Evolutionary conservation across 2,329 filamentous ascomycete genomes (phyloP).

Genomic region (Claviceps pusilla): DNA sequence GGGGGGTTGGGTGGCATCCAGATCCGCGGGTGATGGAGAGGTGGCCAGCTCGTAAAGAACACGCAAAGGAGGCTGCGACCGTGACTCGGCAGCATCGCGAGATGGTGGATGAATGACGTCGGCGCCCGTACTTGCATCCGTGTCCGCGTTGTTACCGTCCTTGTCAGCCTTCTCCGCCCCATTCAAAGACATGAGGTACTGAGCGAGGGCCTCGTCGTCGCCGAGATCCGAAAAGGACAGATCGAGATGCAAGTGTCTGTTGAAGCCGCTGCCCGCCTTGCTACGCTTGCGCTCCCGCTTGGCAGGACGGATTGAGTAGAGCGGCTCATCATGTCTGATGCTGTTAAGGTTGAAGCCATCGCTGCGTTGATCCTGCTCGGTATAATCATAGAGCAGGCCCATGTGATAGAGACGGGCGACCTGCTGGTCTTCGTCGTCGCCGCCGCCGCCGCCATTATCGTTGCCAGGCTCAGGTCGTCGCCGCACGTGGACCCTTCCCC

Average conservation of each 20-base stretch:
- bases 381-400: constrained; percentile 29
- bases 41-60: constrained; percentile 26
- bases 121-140: background rate
- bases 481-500: constrained; percentile 15
- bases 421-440: constrained; percentile 12
- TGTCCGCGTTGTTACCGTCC: constrained; percentile 8
- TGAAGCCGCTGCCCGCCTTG: constrained; percentile 9
- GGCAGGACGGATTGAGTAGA: constrained; percentile 23
- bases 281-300: constrained; percentile 17
- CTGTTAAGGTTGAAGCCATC: constrained; percentile 23
- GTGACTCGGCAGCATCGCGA: constrained; percentile 5
- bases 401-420: constrained; percentile 28
- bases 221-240: constrained; percentile 29
- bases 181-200: constrained; percentile 17
- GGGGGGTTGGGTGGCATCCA: constrained; percentile 22
- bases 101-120: constrained; percentile 8
- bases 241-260: constrained; percentile 19
- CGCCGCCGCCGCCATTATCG: constrained; percentile 9
- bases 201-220: constrained; percentile 24
- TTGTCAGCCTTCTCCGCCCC: constrained; percentile 3
- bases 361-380: constrained; percentile 16
- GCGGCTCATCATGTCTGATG: constrained; percentile 23
- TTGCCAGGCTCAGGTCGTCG: constrained; percentile 8
- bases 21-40: constrained; percentile 18
- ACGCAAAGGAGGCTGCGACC: constrained; percentile 18